Evolutionary conservation across 139 green algal genomes (phyloP).

Genomic region (Chlorella sp.): DNA sequence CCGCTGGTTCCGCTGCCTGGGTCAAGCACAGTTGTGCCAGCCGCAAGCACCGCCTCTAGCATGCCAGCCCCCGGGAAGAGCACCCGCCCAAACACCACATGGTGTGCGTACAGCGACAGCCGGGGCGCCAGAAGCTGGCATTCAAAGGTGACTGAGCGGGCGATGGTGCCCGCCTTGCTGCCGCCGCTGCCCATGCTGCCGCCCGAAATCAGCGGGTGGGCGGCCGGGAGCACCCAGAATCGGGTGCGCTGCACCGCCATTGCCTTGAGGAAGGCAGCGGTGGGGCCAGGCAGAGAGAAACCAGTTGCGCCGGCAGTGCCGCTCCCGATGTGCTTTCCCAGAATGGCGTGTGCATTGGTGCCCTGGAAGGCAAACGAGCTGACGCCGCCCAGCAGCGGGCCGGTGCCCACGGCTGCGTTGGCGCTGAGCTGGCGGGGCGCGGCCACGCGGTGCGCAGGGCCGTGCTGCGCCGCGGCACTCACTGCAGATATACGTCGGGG

Average conservation of each 20-base stretch:
- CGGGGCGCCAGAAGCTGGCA: constrained; percentile 40
- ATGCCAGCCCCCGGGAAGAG: constrained; percentile 79
- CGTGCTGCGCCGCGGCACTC: constrained; percentile 4
- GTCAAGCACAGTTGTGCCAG: constrained; percentile 23
- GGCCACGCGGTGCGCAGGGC: constrained; percentile 28
- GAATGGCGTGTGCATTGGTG: constrained; percentile 66
- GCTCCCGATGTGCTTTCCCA: constrained; percentile 1
- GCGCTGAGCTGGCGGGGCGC: constrained; percentile 11
- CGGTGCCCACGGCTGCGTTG: neutral
- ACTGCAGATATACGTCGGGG: constrained; percentile 36
- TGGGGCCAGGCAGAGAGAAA: neutral
- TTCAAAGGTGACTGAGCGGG: constrained; percentile 38
- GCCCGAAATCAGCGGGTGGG: constrained; percentile 29
- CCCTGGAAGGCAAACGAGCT: constrained; percentile 87
- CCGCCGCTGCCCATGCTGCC: too few species aligned
- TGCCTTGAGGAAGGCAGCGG: neutral
- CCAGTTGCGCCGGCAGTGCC: neutral
- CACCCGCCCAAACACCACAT: constrained; percentile 65
- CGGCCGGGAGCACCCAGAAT: constrained; percentile 47
- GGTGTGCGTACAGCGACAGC: constrained; percentile 69
- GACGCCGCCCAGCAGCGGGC: constrained; percentile 54
- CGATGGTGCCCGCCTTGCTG: neutral
- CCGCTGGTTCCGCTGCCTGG: neutral
- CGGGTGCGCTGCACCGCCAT: neutral
- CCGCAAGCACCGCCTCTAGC: constrained; percentile 68